Evolutionary conservation across 257 asterid genomes (phyloP).

Genomic region (Solanum sparsipilum): DNA sequence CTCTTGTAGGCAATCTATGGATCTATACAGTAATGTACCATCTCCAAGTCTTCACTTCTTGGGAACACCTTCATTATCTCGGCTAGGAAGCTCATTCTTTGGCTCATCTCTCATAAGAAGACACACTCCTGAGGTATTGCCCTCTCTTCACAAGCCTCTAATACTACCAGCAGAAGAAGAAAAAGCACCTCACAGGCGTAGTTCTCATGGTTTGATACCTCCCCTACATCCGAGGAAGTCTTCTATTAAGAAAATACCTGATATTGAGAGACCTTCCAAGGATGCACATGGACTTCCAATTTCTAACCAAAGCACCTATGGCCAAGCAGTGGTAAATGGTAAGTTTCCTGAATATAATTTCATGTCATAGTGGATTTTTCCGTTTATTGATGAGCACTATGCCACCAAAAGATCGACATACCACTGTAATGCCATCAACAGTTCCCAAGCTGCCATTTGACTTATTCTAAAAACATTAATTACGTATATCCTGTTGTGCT

Average conservation of each 20-base stretch:
- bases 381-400: not conserved
- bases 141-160: slow-evolving; percentile 66
- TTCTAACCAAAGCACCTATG: slow-evolving; percentile 54
- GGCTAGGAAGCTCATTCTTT: slow-evolving; percentile 70
- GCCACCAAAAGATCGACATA: not conserved
- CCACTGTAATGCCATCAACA: not conserved
- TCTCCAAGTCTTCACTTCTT: slow-evolving; percentile 81
- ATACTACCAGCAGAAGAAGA: slow-evolving; percentile 37
- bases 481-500: not conserved
- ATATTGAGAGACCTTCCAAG: slow-evolving; percentile 28
- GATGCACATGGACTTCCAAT: slow-evolving; percentile 52
- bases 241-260: slow-evolving; percentile 32
- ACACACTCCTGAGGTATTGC: slow-evolving; percentile 72
- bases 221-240: slow-evolving; percentile 53
- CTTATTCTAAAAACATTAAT: not conserved
- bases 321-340: slow-evolving; percentile 89
- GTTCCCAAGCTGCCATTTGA: not conserved
- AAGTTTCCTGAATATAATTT: not conserved
- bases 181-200: slow-evolving; percentile 39
- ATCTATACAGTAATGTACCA: slow-evolving; percentile 75
- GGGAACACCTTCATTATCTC: slow-evolving; percentile 60
- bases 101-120: slow-evolving; percentile 57
- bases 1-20: slow-evolving; percentile 80
- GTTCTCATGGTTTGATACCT: slow-evolving; percentile 54
- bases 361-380: not conserved